Evolutionary conservation across 495 filamentous ascomycete genomes (phyloP).

Genomic region (Stereocaulon alpinum): DNA sequence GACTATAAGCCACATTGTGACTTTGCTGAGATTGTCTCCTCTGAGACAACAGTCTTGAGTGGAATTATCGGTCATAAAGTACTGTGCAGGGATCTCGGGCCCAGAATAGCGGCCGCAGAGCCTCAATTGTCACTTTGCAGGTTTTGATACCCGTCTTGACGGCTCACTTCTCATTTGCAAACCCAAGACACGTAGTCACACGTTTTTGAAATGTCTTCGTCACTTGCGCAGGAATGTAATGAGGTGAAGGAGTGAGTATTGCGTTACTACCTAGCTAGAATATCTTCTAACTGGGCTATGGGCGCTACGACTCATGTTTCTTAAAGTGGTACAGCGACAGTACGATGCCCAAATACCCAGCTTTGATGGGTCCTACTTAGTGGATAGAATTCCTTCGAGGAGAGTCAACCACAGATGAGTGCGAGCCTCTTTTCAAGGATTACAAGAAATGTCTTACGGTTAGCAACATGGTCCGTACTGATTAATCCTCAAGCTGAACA

Average conservation of each 20-base stretch:
- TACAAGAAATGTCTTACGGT: constrained; percentile 77
- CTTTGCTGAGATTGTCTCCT: background rate
- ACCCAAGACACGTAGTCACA: background rate
- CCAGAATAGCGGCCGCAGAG: constrained; percentile 8
- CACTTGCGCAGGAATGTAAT: constrained; percentile 64
- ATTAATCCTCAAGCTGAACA: constrained; percentile 4
- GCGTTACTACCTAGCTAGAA: background rate
- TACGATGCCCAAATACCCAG: constrained; percentile 31
- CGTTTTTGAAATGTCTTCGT: constrained; percentile 40
- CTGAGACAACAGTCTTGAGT: background rate
- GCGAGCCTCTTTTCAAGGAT: constrained; percentile 68
- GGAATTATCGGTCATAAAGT: background rate
- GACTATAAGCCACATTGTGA: background rate
- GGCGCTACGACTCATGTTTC: constrained; percentile 86
- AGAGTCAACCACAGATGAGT: constrained; percentile 70
- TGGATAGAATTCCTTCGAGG: constrained; percentile 72
- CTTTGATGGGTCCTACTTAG: constrained; percentile 9
- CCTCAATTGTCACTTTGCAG: background rate
- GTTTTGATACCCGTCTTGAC: background rate
- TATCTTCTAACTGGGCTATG: constrained; percentile 28
- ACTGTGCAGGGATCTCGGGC: background rate
- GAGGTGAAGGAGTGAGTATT: constrained; percentile 72
- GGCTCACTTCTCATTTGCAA: background rate
- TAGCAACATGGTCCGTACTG: constrained; percentile 21
- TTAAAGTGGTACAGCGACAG: constrained; percentile 96